Evolutionary conservation across 108 stramenopile species (phyloP), one percentile per base, ranked within the genome.

Genomic region (Skeletonema potamos): DNA sequence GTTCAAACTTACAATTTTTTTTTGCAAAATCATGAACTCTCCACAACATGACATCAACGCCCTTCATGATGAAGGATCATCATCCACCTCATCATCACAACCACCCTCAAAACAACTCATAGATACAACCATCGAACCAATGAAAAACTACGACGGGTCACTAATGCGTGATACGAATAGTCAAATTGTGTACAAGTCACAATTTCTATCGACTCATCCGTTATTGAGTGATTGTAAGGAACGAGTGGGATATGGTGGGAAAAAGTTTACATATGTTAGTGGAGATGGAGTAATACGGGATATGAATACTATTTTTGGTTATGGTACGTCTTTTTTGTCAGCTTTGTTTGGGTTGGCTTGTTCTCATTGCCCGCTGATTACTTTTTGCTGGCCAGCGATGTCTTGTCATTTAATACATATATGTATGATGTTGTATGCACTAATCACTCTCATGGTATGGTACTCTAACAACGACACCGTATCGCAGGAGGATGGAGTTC

Each of bases 241-340:
- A 56, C 72, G 76, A 18, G 64, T 77, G 11, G 82, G 77, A 0
- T 82, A 64, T 54, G 75, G 63, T 64, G 76, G 76, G 6, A 79
- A 41, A 32, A 78, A 74, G 27, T 71, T 82, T 27, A 82, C 72
- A 0, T 82, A 82, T 57, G 75, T 82, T 12, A 54, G 66, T 18
- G 82, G 82, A 2, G 77, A 82, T 69, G 82, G 76, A 24, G 77
- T 82, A 2, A 82, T 82, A 37, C 43, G 81, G 64, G 74, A 65
- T 10, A 78, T 82, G 77, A 82, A 82, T 82, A 73, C 82, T 24
- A 64, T 76, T 11, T 82, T 82, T 69, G 82, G 82, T 8, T 48
- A 77, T 57, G 72, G 48, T 51, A 6, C 48, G 48, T 41, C 15
- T 32, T 32, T 6, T 2, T 41, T n/a, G n/a, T n/a, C n/a, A 2